Percentiles rank a stretch among this genome's conserved stretches.
These are phyloP conservation scores for Allomyces arbusculus DNA, from an alignment of 192 early-diverging fungal species.

Conservation along the genomic window DNA sequence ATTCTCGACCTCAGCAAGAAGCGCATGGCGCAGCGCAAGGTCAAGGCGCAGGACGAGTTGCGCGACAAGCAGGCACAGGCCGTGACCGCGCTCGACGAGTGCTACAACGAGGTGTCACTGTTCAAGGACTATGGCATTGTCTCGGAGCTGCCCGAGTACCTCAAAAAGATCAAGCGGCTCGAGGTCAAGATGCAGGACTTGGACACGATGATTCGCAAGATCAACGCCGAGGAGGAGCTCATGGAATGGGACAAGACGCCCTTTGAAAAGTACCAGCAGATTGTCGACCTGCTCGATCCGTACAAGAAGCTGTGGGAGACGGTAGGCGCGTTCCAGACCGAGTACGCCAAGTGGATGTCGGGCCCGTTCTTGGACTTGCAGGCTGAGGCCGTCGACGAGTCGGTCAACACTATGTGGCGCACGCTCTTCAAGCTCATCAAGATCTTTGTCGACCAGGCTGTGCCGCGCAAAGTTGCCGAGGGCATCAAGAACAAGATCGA, in stretches of 20 bases:
- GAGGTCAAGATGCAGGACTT: slow-evolving; percentile 74
- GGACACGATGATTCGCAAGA: slow-evolving; percentile 71
- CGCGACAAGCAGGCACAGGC: slow-evolving; percentile 28
- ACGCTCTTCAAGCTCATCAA: slow-evolving; percentile 56
- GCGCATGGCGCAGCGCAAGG: slow-evolving; percentile 28
- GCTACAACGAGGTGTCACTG: slow-evolving; percentile 32
- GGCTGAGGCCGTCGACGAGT: slow-evolving; percentile 68
- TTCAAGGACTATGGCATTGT: slow-evolving; percentile 72
- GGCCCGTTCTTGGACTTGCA: slow-evolving; percentile 62
- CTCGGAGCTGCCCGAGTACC: slow-evolving; percentile 61
- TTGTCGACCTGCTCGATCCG: slow-evolving; percentile 76
- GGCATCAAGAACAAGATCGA: slow-evolving; percentile 73
- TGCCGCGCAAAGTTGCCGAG: slow-evolving; percentile 89
- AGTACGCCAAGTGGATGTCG: slow-evolving; percentile 68
- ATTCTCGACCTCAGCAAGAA: slow-evolving; percentile 27
- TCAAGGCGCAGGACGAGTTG: slow-evolving; percentile 29
- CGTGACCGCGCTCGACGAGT: slow-evolving; percentile 31
- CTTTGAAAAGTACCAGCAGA: slow-evolving; percentile 31
- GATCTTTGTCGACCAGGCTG: slow-evolving; percentile 82
- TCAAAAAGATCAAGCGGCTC: slow-evolving; percentile 56
- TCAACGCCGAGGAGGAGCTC: slow-evolving; percentile 50
- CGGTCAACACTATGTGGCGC: slow-evolving; percentile 69
- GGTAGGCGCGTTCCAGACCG: slow-evolving; percentile 58
- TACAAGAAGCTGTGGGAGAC: slow-evolving; percentile 74
- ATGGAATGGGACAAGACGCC: slow-evolving; percentile 3